Evolutionary conservation across 352 stramenopile genomes (phyloP).

Genomic region (Phytophthora hibernalis): DNA sequence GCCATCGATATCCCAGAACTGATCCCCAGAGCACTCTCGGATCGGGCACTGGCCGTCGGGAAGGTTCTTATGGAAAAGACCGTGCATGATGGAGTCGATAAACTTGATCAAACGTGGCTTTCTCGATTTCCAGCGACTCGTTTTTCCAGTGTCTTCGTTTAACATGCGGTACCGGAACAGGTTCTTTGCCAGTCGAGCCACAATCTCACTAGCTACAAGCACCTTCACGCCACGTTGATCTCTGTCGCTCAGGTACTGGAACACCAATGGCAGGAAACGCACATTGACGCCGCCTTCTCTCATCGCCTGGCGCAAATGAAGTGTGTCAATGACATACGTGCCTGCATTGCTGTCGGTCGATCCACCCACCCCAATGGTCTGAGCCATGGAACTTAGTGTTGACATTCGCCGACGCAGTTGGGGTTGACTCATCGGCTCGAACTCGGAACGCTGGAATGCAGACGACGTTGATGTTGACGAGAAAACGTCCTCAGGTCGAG

Average conservation of each 20-base stretch:
- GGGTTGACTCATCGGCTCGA: constrained; percentile 25
- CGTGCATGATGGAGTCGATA: constrained; percentile 75
- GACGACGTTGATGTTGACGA: constrained; percentile 17
- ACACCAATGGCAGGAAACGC: constrained; percentile 75
- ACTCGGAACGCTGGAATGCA: constrained; percentile 10
- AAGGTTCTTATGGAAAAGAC: constrained; percentile 62
- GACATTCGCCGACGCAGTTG: constrained; percentile 42
- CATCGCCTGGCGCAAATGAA: constrained; percentile 70
- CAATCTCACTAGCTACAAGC: constrained; percentile 73
- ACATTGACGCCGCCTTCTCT: constrained; percentile 71
- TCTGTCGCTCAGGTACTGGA: constrained; percentile 45
- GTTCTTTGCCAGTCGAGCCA: constrained; percentile 76
- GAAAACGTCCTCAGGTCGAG: constrained; percentile 34
- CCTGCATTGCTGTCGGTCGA: constrained; percentile 29
- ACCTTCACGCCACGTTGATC: constrained; percentile 61
- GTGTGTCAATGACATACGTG: constrained; percentile 76
- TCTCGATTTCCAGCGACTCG: constrained; percentile 58
- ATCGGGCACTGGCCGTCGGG: constrained; percentile 30
- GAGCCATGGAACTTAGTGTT: constrained; percentile 50
- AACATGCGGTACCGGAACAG: constrained; percentile 72
- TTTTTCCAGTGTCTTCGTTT: constrained; percentile 51
- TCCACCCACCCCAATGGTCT: constrained; percentile 25
- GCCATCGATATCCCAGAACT: constrained; percentile 82
- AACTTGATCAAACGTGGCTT: constrained; percentile 71
- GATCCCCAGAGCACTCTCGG: constrained; percentile 53